phyloP scores from a whole-genome alignment of 164 flowering plant genomes.

The Chimonanthus praecox region DNA sequence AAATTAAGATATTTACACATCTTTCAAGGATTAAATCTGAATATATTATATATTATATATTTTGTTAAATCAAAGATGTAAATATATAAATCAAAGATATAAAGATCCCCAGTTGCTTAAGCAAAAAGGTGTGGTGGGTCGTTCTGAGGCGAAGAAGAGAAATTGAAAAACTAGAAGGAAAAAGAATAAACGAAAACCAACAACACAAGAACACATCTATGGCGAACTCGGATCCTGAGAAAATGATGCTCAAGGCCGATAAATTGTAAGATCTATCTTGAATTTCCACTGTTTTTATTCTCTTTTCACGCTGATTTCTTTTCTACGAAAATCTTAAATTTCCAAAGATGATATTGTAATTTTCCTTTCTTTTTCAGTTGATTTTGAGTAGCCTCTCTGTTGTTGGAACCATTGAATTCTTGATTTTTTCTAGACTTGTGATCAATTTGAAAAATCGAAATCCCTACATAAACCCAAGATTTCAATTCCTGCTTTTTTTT shows the following conservation, averaged over 20 bases:
- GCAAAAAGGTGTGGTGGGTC: no score
- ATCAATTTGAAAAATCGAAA: not conserved
- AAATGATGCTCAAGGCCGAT: conserved; percentile 60
- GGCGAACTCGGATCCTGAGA: conserved; percentile 53
- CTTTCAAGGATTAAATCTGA: no score
- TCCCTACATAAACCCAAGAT: not conserved
- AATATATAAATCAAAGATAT: no score
- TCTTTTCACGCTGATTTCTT: not conserved
- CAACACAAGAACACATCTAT: conserved; percentile 12
- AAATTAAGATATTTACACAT: no score
- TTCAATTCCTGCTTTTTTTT: not conserved
- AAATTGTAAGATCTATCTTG: conserved; percentile 35
- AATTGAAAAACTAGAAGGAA: not conserved
- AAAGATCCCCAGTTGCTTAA: no score
- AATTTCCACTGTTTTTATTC: not conserved
- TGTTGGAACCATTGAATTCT: not conserved
- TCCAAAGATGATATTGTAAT: not conserved
- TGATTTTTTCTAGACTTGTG: not conserved
- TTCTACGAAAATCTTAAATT: not conserved
- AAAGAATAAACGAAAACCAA: not conserved
- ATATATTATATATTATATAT: no score
- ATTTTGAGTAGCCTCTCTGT: no score
- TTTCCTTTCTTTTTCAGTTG: not conserved
- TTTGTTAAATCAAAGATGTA: no score
- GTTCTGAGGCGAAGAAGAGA: no score